Conservation (phyloP, 2,329 filamentous ascomycete species). For the Alternaria triticimaculans region DNA sequence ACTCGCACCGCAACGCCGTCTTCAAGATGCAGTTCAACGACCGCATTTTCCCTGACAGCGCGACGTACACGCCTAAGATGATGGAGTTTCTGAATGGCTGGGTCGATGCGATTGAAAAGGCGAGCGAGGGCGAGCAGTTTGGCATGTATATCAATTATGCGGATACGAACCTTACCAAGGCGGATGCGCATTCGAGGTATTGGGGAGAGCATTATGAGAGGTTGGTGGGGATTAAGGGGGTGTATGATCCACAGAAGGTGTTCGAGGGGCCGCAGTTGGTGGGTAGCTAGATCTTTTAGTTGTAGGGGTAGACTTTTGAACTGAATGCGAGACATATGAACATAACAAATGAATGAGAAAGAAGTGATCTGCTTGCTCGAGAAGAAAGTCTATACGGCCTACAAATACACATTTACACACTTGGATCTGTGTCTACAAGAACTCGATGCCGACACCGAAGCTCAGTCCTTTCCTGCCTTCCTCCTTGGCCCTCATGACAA, state of each 20-base stretch:
- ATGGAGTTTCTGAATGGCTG: conserved; percentile 49
- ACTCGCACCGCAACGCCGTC: conserved; percentile 35
- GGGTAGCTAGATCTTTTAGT: conserved; percentile 14
- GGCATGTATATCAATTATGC: conserved; percentile 61
- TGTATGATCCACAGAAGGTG: conserved; percentile 43
- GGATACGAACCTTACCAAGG: conserved; percentile 53
- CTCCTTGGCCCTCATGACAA: conserved; percentile 83
- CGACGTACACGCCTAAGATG: conserved; percentile 42
- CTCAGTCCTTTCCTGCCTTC: conserved; percentile 89
- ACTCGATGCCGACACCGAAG: conserved; percentile 95
- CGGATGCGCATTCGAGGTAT: conserved; percentile 55
- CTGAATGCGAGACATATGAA: not conserved
- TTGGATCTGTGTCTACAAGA: conserved; percentile 68
- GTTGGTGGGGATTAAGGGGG: conserved; percentile 42
- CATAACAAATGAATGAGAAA: not conserved
- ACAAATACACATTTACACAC: conserved; percentile 11
- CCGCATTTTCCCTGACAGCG: conserved; percentile 11
- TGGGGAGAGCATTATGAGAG: conserved; percentile 47
- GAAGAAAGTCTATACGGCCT: conserved; percentile 1
- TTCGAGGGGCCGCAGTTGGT: conserved; percentile 38
- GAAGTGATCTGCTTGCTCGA: conserved; percentile 10
- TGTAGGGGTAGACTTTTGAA: not conserved
- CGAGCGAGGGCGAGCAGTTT: conserved; percentile 36
- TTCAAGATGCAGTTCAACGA: conserved; percentile 41
- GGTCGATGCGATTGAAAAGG: conserved; percentile 41